Evolutionary conservation across 73 alveolate species (phyloP).

Genomic region (Paramecium sexaurelia): DNA sequence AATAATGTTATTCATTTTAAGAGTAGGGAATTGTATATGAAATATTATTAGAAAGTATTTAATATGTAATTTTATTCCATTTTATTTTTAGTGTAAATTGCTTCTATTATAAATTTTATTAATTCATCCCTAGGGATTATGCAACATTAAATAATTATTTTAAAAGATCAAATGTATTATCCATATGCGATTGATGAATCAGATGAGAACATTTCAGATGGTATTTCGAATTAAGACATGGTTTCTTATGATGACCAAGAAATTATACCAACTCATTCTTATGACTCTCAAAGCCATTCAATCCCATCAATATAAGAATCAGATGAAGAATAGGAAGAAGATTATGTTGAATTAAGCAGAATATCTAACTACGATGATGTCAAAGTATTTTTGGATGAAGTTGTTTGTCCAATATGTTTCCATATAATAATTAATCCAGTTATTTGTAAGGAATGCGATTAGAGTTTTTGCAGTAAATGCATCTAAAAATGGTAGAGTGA

Average conservation of each 20-base stretch:
- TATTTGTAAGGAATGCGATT: conserved; percentile 4
- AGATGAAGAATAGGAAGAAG: not conserved
- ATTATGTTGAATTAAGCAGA: not conserved
- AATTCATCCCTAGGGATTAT: not conserved
- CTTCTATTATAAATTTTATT: not conserved
- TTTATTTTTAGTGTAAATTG: too few relatives aligned
- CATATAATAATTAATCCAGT: not conserved
- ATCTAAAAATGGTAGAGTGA: not conserved
- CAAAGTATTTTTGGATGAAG: conserved; percentile 42
- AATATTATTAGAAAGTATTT: too few relatives aligned
- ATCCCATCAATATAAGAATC: not conserved
- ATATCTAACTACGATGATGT: not conserved
- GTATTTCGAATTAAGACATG: not conserved
- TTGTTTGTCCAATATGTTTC: conserved; percentile 35
- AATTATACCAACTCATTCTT: not conserved
- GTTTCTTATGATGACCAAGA: not conserved
- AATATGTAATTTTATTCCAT: not conserved
- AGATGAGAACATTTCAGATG: not conserved
- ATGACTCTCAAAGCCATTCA: not conserved
- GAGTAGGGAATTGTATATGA: too few relatives aligned
- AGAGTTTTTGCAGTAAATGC: not conserved
- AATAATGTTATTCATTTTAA: too few relatives aligned
- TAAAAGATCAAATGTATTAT: not conserved
- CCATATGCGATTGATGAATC: not conserved
- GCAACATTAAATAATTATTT: not conserved